phyloP scores from a whole-genome alignment of 164 flowering plant species.

The Euptelea pleiosperma region DNA sequence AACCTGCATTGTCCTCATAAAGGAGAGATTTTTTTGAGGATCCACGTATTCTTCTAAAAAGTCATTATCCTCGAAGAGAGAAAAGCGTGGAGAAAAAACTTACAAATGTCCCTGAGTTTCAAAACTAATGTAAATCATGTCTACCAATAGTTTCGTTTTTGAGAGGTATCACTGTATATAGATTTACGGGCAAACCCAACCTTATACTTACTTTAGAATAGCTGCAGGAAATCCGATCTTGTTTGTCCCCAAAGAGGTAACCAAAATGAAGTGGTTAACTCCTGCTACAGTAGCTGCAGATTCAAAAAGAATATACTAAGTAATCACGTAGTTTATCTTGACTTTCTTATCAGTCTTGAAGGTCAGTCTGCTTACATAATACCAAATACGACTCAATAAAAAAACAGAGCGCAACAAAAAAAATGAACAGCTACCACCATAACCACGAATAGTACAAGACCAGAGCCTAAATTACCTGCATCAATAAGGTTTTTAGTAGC shows the following conservation, averaged over 20 bases:
- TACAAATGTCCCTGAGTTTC: too few relatives aligned
- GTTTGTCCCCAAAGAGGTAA: constrained; percentile 95
- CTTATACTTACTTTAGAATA: constrained; percentile 70
- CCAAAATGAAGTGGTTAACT: constrained; percentile 75
- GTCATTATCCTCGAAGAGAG: too few relatives aligned
- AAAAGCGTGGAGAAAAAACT: too few relatives aligned
- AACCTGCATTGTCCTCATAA: too few relatives aligned
- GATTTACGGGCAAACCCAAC: neutral
- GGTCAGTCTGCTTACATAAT: neutral
- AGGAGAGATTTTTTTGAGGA: too few relatives aligned
- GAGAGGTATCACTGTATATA: neutral
- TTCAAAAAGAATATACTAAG: constrained; percentile 6
- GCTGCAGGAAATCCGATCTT: constrained; percentile 95
- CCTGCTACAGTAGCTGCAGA: constrained; percentile 69
- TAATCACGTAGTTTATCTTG: neutral
- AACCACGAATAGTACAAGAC: neutral
- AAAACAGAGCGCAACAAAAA: neutral
- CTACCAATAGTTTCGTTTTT: neutral
- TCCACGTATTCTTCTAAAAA: too few relatives aligned
- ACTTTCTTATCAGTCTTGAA: neutral
- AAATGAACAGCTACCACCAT: neutral
- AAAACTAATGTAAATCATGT: too few relatives aligned
- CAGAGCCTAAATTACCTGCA: constrained; percentile 57
- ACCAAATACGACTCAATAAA: neutral
- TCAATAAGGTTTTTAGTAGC: constrained; percentile 88